Conservation (phyloP, 2,329 filamentous ascomycete genomes). For the Waltergamsia citrina region DNA sequence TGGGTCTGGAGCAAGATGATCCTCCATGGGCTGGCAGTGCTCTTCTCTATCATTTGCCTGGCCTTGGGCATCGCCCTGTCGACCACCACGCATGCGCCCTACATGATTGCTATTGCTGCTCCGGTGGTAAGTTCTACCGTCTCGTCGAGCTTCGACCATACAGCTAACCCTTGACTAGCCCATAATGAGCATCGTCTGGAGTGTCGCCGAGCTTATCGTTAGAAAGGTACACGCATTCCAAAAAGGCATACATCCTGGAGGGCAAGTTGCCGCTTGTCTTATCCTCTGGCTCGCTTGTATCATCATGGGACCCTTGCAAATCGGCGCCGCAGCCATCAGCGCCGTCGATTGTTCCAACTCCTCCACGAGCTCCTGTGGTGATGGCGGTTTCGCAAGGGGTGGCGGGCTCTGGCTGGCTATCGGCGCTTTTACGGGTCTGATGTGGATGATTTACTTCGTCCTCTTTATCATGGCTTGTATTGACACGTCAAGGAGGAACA, state of each 20-base stretch:
- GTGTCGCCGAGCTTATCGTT: constrained; percentile 25
- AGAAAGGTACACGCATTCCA: constrained; percentile 19
- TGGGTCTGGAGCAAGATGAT: constrained; percentile 19
- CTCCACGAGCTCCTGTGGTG: too few species aligned
- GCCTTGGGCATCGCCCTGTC: constrained; percentile 16
- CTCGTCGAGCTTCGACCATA: neutral
- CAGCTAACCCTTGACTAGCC: constrained; percentile 15
- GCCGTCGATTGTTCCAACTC: too few species aligned
- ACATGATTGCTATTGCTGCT: too few species aligned
- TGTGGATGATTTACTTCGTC: constrained; percentile 22
- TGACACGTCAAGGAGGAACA: constrained; percentile 22
- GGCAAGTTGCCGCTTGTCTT: constrained; percentile 30
- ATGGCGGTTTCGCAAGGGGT: too few species aligned
- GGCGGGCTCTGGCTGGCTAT: constrained; percentile 10
- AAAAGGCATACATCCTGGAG: constrained; percentile 30
- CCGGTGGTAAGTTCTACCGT: constrained; percentile 3
- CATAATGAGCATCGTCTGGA: constrained; percentile 24
- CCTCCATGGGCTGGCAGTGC: constrained; percentile 16
- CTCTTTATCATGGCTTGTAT: constrained; percentile 30
- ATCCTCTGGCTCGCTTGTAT: constrained; percentile 27
- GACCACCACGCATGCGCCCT: too few species aligned
- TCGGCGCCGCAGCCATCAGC: too few species aligned
- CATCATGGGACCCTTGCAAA: constrained; percentile 13
- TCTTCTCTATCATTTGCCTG: constrained; percentile 15
- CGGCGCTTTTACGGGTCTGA: constrained; percentile 12